Percentiles rank a stretch among this genome's conserved stretches.
phyloP scores from a whole-genome alignment of 148 eudicot species.

The Rhododendron ovatum region DNA sequence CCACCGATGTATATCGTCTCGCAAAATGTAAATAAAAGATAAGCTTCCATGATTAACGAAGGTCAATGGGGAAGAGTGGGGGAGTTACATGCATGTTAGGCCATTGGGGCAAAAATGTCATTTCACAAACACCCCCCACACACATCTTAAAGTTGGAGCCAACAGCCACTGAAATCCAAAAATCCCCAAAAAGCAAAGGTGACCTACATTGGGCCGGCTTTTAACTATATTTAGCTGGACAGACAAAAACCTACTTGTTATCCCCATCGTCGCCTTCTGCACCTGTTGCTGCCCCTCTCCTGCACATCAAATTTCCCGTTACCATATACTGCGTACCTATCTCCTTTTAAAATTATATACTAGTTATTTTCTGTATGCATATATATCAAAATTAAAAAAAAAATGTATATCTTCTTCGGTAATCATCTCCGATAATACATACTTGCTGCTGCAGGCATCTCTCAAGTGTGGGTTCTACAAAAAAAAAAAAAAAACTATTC shows the following conservation, averaged over 20 bases:
- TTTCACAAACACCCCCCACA: neutral
- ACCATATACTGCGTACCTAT: neutral
- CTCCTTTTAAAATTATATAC: too few relatives aligned
- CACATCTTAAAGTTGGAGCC: neutral
- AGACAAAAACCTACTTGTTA: constrained; percentile 75
- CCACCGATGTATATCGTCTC: too few relatives aligned
- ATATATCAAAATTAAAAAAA: too few relatives aligned
- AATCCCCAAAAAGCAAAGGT: constrained; percentile 40
- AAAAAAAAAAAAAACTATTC: neutral
- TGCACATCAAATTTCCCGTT: neutral
- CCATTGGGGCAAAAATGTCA: constrained; percentile 25
- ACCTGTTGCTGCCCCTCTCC: constrained; percentile 31
- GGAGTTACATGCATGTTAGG: constrained; percentile 28
- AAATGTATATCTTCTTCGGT: neutral
- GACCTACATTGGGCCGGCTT: constrained; percentile 88
- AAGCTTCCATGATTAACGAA: constrained; percentile 24
- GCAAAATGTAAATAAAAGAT: neutral
- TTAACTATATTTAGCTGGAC: constrained; percentile 93
- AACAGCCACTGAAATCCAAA: constrained; percentile 35
- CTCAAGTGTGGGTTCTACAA: neutral
- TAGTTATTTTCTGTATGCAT: too few relatives aligned
- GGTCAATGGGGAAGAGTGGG: constrained; percentile 22
- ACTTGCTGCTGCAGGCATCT: neutral
- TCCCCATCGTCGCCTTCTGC: constrained; percentile 66
- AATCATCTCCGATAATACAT: neutral